Conservation (phyloP, 108 stramenopile species). For the Hondaea fermentalgiana region DNA sequence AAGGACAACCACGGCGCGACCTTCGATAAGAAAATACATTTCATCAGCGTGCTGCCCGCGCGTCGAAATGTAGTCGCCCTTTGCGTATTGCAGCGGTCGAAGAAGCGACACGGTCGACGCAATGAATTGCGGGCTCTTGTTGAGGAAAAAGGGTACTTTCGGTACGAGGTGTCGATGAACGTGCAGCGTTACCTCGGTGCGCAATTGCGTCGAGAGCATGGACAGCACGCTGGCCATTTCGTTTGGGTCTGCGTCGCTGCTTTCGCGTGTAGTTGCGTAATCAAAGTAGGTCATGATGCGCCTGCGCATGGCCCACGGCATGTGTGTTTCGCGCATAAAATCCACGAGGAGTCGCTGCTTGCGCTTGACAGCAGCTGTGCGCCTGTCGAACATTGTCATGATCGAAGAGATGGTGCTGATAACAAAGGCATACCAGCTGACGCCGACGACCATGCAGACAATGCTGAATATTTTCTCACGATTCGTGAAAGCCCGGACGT, state of each 20-base stretch:
- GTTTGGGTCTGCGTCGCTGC: constrained; percentile 23
- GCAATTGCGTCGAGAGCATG: constrained; percentile 26
- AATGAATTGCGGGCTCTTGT: constrained; percentile 39
- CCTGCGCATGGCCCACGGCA: neutral
- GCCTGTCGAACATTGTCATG: constrained; percentile 26
- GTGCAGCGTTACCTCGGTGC: constrained; percentile 35
- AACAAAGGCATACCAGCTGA: constrained; percentile 44
- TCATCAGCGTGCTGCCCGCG: constrained; percentile 43
- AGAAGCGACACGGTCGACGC: constrained; percentile 32
- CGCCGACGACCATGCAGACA: constrained; percentile 43
- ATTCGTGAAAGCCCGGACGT: constrained; percentile 36
- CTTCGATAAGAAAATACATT: constrained; percentile 43
- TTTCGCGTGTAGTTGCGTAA: neutral
- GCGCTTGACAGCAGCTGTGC: neutral
- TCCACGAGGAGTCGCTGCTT: neutral
- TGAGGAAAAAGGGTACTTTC: constrained; percentile 36
- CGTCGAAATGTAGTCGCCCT: constrained; percentile 43
- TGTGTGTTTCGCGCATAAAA: neutral
- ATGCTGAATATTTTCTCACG: constrained; percentile 38
- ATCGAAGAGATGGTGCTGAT: constrained; percentile 34
- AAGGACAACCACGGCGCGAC: constrained; percentile 34
- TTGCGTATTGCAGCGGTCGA: constrained; percentile 35
- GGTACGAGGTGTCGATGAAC: constrained; percentile 34
- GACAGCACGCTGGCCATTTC: constrained; percentile 34
- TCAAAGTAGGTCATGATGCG: constrained; percentile 4